Conservation (phyloP, 306 rosid species). For the Potentilla sterilis region DNA sequence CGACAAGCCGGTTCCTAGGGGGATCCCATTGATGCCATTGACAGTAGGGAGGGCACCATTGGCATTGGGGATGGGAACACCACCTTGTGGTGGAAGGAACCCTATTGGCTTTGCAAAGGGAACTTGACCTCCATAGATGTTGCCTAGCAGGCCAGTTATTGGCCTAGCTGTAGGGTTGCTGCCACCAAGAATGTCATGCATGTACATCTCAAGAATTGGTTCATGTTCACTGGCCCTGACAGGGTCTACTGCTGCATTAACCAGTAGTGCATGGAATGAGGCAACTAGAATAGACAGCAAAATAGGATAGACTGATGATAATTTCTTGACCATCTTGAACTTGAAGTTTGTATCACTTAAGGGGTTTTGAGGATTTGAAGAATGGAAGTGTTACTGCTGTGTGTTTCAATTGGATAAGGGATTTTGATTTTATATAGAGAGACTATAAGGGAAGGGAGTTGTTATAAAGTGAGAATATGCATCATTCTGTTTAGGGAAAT, state of each 20-base stretch:
- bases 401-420: constrained; percentile 19
- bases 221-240: constrained; percentile 47
- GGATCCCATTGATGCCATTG: constrained; percentile 62
- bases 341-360: background rate
- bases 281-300: constrained; percentile 31
- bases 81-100: constrained; percentile 59
- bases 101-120: constrained; percentile 79
- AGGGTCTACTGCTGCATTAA: constrained; percentile 45
- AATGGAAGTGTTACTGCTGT: constrained; percentile 10
- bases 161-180: constrained; percentile 80
- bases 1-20: constrained; percentile 68
- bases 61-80: constrained; percentile 68
- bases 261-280: constrained; percentile 29
- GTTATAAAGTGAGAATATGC: background rate
- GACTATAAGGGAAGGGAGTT: constrained; percentile 6
- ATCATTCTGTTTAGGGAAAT: constrained; percentile 6
- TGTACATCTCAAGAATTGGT: constrained; percentile 64
- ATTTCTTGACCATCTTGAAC: constrained; percentile 33
- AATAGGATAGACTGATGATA: constrained; percentile 21
- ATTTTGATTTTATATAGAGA: constrained; percentile 31
- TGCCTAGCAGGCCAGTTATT: constrained; percentile 72
- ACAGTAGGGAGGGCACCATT: constrained; percentile 73
- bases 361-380: constrained; percentile 7
- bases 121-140: constrained; percentile 79
- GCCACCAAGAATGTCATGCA: constrained; percentile 91